Evolutionary conservation across 73 alveolate species (phyloP).

Genomic region (Stentor coeruleus): DNA sequence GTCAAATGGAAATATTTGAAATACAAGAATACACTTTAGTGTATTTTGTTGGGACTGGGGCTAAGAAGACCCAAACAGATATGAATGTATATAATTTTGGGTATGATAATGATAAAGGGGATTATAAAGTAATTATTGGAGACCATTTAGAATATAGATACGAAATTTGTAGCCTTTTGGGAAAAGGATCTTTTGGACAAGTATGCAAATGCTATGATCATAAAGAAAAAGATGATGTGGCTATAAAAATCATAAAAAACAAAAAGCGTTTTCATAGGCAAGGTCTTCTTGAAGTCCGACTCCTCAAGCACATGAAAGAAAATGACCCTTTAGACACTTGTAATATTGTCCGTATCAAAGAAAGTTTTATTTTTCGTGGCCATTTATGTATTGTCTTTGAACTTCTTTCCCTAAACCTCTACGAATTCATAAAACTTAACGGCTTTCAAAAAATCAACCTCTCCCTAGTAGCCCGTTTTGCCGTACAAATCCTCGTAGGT

Average conservation of each 20-base stretch:
- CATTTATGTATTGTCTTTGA: conserved; percentile 40
- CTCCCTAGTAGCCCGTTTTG: conserved; percentile 41
- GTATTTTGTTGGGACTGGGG: too few relatives aligned
- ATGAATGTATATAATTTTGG: conserved; percentile 55
- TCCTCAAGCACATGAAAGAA: conserved; percentile 31
- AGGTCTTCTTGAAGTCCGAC: conserved; percentile 43
- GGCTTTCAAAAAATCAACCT: conserved; percentile 28
- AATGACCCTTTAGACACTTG: conserved; percentile 42
- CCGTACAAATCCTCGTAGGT: conserved; percentile 60
- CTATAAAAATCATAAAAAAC: conserved; percentile 37
- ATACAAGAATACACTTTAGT: too few relatives aligned
- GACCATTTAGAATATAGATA: conserved; percentile 53
- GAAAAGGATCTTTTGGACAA: conserved; percentile 12
- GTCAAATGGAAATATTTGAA: too few relatives aligned
- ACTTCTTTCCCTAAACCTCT: conserved; percentile 42
- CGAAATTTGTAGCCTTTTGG: conserved; percentile 46
- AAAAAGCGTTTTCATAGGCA: conserved; percentile 40
- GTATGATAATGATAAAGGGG: conserved; percentile 59
- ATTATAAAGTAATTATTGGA: conserved; percentile 36
- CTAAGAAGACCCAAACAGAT: too few relatives aligned
- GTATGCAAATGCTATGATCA: conserved; percentile 34
- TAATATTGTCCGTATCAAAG: conserved; percentile 38
- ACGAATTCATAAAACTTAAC: conserved; percentile 42
- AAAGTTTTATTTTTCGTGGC: conserved; percentile 36
- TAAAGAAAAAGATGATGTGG: conserved; percentile 34